Base-by-base conservation (phyloP, 192 early-diverging fungal species). In the Gaertneriomyces sp. region DNA sequence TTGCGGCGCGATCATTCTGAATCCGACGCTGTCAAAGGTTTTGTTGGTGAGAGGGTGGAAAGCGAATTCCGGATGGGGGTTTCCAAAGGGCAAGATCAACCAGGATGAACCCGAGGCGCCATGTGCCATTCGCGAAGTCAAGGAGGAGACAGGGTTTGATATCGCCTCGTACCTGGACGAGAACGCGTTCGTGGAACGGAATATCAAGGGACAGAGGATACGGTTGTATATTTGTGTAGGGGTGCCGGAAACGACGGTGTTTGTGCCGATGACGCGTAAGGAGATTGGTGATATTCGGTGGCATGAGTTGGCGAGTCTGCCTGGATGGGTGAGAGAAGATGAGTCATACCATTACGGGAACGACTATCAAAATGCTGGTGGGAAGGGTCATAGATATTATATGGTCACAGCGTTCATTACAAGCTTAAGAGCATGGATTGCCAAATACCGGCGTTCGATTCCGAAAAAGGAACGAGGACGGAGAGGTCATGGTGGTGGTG, bases 61-160 rank as follows among this genome's bases (percentile, higher is more conserved):
- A 57, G 83, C 88, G 45, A 84, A 83, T 54, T 84, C 93, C 40
- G 88, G 88, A 45, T 99, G 96, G 96, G 93, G 93, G n/a, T 99
- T 98, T 67, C 95, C 96, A 33, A 94, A 94, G 40, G 96, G 96
- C 17, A 99, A 99, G 66, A 99, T 99, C 75, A 99, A 99, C 75
- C 89, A 98, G 75, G 93, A 91, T 69, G 96, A 99, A 74, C 84
- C 84, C 14, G 89, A 95, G 69, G 79, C 82, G 51, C 78, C 77
- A 11, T 99, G 96, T 71, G 95, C 95, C 10, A 83, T 90, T 63
- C 87, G 96, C 57, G 96, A 99, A 77, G 90, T 95, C 7, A 81
- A 88, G 45, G 96, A 98, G 74, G 95, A 98, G 64, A 95, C 91
- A 4, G 96, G 96, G 14, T 98, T 91, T 71, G 93, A 98, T 62